Evolutionary conservation across 148 eudicot species (phyloP).

Genomic region (Polygonum maritimum): DNA sequence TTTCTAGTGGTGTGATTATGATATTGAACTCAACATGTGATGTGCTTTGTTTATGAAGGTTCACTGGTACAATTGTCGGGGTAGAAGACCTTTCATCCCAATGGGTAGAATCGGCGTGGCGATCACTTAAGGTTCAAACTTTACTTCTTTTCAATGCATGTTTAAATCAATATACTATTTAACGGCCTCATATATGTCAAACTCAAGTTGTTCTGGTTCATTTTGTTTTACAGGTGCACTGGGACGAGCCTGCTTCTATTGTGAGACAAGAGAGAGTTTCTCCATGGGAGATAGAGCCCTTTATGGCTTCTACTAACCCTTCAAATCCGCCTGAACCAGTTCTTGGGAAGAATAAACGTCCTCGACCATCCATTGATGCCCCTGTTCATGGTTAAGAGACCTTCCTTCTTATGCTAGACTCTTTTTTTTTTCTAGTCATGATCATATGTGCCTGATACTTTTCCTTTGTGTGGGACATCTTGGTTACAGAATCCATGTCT

Average conservation of each 20-base stretch:
- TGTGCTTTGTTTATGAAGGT: constrained; percentile 35
- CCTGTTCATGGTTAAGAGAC: constrained; percentile 43
- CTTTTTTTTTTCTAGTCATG: not conserved
- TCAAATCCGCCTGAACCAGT: constrained; percentile 31
- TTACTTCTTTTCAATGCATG: not conserved
- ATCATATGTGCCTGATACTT: not conserved
- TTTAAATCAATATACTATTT: not conserved
- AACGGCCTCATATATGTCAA: not conserved
- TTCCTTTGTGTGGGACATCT: not conserved
- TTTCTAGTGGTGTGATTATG: not conserved
- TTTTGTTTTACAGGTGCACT: constrained; percentile 57
- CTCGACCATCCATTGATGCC: constrained; percentile 47
- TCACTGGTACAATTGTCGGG: constrained; percentile 84
- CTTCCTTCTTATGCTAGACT: not conserved
- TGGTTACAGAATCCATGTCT: constrained; percentile 34
- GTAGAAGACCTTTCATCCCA: constrained; percentile 61
- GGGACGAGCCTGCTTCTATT: constrained; percentile 88
- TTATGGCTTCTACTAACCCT: constrained; percentile 48
- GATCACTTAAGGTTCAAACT: constrained; percentile 63
- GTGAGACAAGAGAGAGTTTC: constrained; percentile 85
- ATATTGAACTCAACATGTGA: not conserved
- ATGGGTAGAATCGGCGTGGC: constrained; percentile 82
- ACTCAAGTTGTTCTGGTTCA: not conserved
- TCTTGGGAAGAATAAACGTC: constrained; percentile 51
- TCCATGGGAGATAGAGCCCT: constrained; percentile 92